Conservation (phyloP, 2,329 filamentous ascomycete genomes). For the Corniculantispora saksenae region DNA sequence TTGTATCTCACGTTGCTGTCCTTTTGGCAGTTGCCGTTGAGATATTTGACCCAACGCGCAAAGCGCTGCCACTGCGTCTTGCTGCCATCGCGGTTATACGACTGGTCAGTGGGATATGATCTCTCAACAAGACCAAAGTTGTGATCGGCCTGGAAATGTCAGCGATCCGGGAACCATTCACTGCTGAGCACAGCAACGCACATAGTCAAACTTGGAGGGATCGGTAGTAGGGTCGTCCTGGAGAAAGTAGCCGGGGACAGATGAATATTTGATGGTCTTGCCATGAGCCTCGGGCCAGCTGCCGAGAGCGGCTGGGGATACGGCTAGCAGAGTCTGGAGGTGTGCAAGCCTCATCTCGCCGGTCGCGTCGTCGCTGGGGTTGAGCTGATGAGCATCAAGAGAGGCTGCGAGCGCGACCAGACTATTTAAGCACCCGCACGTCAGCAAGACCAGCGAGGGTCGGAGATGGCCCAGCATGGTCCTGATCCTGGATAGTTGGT, state of each 20-base stretch:
- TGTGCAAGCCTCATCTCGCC: slow-evolving; percentile 34
- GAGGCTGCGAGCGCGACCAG: neutral
- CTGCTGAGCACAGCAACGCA: slow-evolving; percentile 31
- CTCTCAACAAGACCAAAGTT: slow-evolving; percentile 69
- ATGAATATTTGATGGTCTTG: slow-evolving; percentile 58
- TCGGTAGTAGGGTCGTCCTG: slow-evolving; percentile 62
- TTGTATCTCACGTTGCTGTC: slow-evolving; percentile 59
- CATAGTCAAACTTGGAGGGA: slow-evolving; percentile 63
- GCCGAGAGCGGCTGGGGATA: slow-evolving; percentile 31
- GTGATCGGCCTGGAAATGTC: slow-evolving; percentile 46
- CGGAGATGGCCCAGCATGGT: neutral
- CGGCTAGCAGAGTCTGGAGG: slow-evolving; percentile 31
- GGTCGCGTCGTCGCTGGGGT: neutral
- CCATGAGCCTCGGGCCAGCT: slow-evolving; percentile 34
- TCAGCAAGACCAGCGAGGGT: neutral
- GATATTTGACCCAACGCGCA: slow-evolving; percentile 52
- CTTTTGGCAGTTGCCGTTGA: slow-evolving; percentile 47
- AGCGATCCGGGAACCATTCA: no score
- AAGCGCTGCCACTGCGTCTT: slow-evolving; percentile 68
- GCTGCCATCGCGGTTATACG: slow-evolving; percentile 38
- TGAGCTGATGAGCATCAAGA: neutral
- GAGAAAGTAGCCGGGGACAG: slow-evolving; percentile 62
- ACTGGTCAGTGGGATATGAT: slow-evolving; percentile 57
- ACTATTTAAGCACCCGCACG: neutral
- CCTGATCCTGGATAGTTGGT: neutral